Base-by-base conservation (phyloP, 495 filamentous ascomycete species). In the Staphylotrichum longicolle region DNA sequence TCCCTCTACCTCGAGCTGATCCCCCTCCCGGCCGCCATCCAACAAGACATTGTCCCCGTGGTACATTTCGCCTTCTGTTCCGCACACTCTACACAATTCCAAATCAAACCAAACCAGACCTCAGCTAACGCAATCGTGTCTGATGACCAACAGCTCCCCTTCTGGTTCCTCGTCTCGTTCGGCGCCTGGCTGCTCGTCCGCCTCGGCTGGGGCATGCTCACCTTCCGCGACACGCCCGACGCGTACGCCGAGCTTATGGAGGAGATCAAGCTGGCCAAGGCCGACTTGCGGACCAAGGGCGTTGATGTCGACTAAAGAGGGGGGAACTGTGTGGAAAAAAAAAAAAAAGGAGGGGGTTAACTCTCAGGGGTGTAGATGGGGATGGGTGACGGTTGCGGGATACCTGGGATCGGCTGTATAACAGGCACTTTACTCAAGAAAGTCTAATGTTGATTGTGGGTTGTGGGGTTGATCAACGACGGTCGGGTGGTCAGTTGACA, bases 141-240 rank as follows among this genome's bases (percentile, higher is more conserved):
- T 27, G 20, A 27, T 27, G 20, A 27, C 20, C 20, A 27, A 27
- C 20, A 96, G 92, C 80, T 98, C 34, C 94, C 94, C 33, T 90
- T 97, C 80, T 98, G 92, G 87, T 85, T 83, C 34, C 78, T 98
- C 63, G 91, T 98, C 64, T 86, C 87, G 53, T 94, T 98, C 74
- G 94, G 92, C 75, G 88, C 93, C 48, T 97, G 92, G 78, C 86
- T 98, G 6, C 86, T 98, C 55, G 91, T 88, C 80, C 91, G 91
- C 63, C 84, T 98, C 34, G 94, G 94, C 54, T 85, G 86, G 79
- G 93, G 93, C 44, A 89, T 98, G 65, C 80, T 96, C 67, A 96
- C 92, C 42, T 98, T 98, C 83, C 91, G 95, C 77, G 91, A 98
- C 77, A 91, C 94, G 11, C 93, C 95, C 54, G 85, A 90, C 63